Evolutionary conservation across 352 stramenopile species (phyloP), one percentile per base, ranked within the genome.

Genomic region (Globisporangium ultimum): DNA sequence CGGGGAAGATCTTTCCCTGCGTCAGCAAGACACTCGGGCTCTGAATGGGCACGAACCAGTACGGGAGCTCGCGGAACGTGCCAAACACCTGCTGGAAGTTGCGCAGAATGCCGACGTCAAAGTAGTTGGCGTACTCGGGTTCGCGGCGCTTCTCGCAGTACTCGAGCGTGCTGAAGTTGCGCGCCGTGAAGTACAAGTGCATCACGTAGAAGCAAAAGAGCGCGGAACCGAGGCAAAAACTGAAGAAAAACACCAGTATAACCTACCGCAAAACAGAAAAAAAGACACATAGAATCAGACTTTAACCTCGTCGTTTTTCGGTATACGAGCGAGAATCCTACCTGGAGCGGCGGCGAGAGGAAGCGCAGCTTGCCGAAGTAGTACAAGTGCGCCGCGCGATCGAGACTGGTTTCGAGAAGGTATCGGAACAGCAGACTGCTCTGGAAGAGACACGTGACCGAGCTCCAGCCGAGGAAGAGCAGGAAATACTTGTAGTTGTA

Each of bases 401-500:
- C 70, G 21, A 92, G 41, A 58, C 78, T 73, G 56, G 86, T 66
- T 10, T 67, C 57, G 17, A 93, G 57, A 12, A 87, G 55, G 55
- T 79, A 89, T 45, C 76, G 72, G 59, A 89, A 93, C 15, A 92
- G 46, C 32, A 95, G 55, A 38, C 60, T 75, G 55, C 80, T 84
- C 53, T 87, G 58, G 53, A 89, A 84, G 48, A 93, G 73, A 60
- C 86, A 93, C 17, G 82, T 78, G 2, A 66, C 52, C 0, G 83
- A 58, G 48, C 80, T 90, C 84, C 84, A 95, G 32, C 73, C 80
- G 28, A 95, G 73, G 61, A 95, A 95, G 50, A 84, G 76, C 48
- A 95, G 61, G 58, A 95, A 95, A 61, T 87, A 93, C 71, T 95
- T 95, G 79, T 95, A 95, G 70, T 95, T 95, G 67, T 87, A 83